A percentile compares a stretch with the other conserved stretches of the same genome.
These are phyloP conservation scores for Penicillium concentricum DNA, from an alignment of 2,329 filamentous ascomycete genomes.

Conservation along the genomic window DNA sequence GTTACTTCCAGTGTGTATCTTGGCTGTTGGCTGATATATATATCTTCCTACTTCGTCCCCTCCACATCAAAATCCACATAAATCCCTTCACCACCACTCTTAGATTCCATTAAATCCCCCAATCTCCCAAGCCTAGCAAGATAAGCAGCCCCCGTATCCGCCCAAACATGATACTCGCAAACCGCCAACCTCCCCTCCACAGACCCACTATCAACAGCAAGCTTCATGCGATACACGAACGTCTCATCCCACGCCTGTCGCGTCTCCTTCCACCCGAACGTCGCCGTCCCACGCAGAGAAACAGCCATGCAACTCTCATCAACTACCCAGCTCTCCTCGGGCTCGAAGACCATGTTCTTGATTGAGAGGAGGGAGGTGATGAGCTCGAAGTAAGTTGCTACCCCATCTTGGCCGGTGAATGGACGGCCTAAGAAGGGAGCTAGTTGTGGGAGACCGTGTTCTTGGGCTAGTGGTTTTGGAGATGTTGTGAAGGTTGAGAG, in stretches of 20 bases:
- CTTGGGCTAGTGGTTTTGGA: constrained; percentile 31
- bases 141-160: constrained; percentile 47
- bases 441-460: constrained; percentile 42
- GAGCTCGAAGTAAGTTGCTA: constrained; percentile 39
- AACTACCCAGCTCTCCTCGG: constrained; percentile 37
- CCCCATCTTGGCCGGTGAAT: constrained; percentile 38
- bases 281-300: constrained; percentile 34
- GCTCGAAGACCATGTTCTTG: constrained; percentile 39
- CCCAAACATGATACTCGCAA: constrained; percentile 45
- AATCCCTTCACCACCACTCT: background rate
- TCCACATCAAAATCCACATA: background rate
- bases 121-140: constrained; percentile 34
- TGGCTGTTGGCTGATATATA: background rate
- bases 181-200: constrained; percentile 28
- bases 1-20: background rate
- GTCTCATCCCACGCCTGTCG: constrained; percentile 43
- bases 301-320: constrained; percentile 35
- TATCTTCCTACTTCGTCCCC: background rate
- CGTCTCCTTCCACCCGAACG: constrained; percentile 36
- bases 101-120: constrained; percentile 3
- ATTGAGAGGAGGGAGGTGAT: constrained; percentile 33
- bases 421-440: constrained; percentile 45
- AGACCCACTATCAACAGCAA: constrained; percentile 29
- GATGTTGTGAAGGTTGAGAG: constrained; percentile 37
- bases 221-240: constrained; percentile 40